Evolutionary conservation across 805 yeast species (phyloP).

Genomic region (Ogataea degrootiae): DNA sequence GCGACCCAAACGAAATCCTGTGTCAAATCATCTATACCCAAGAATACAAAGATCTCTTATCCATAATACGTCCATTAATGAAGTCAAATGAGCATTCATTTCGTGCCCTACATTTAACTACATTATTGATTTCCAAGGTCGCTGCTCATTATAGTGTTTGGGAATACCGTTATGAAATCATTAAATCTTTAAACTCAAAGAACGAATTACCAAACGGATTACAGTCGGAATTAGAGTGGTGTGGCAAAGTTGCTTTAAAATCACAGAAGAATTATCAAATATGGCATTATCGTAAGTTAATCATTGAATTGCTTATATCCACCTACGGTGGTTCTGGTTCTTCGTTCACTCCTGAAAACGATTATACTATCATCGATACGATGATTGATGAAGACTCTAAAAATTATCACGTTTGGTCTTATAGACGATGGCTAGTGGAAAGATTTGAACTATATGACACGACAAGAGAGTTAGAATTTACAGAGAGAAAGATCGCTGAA

Average conservation of each 20-base stretch:
- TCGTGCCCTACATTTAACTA: conserved; percentile 67
- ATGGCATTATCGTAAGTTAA: conserved; percentile 86
- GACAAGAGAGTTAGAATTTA: conserved; percentile 47
- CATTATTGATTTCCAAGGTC: conserved; percentile 55
- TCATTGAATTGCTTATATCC: conserved; percentile 35
- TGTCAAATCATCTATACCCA: conserved; percentile 69
- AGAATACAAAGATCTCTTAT: conserved; percentile 62
- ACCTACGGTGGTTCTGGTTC: conserved; percentile 5
- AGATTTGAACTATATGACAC: conserved; percentile 44
- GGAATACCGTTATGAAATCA: conserved; percentile 60
- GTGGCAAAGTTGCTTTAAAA: conserved; percentile 65
- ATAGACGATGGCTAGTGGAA: conserved; percentile 75
- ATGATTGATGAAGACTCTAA: conserved; percentile 79
- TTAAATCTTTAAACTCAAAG: conserved; percentile 30
- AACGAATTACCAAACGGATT: conserved; percentile 25
- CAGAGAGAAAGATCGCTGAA: conserved; percentile 39
- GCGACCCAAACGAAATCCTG: conserved; percentile 19
- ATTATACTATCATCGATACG: conserved; percentile 56
- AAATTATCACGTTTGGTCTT: conserved; percentile 96
- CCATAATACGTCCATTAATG: conserved; percentile 57
- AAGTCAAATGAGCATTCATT: conserved; percentile 55
- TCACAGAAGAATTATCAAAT: conserved; percentile 92
- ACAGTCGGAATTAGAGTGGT: conserved; percentile 67
- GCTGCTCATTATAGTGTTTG: conserved; percentile 94
- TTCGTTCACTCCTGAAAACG: conserved; percentile 44